Percentiles rank a stretch among this genome's conserved stretches.
These are phyloP conservation scores for Alisma plantagoaquatica DNA, from an alignment of 106 monocot genomes.

Conservation along the genomic window DNA sequence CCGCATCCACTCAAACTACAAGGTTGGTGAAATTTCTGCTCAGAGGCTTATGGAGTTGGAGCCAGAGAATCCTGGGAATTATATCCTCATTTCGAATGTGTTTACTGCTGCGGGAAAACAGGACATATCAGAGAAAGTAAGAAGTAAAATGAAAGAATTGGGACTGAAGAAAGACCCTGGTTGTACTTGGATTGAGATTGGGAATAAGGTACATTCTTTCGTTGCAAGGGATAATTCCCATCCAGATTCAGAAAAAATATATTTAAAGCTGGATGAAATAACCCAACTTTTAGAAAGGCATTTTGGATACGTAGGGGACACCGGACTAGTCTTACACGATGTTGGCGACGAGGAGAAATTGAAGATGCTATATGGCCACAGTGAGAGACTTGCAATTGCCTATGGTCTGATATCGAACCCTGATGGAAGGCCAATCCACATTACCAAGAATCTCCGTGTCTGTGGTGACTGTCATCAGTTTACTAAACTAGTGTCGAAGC, in stretches of 20 bases:
- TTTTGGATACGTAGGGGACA: slow-evolving; percentile 39
- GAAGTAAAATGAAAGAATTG: slow-evolving; percentile 33
- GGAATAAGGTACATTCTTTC: slow-evolving; percentile 54
- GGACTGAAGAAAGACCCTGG: slow-evolving; percentile 65
- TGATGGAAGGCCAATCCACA: slow-evolving; percentile 33
- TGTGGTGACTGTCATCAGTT: slow-evolving; percentile 81
- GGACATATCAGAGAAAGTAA: slow-evolving; percentile 52
- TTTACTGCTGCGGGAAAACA: slow-evolving; percentile 57
- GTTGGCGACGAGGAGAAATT: slow-evolving; percentile 44
- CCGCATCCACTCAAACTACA: slow-evolving; percentile 31
- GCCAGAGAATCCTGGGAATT: slow-evolving; percentile 70
- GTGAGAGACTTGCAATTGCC: slow-evolving; percentile 67
- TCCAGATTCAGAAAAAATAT: slow-evolving; percentile 25
- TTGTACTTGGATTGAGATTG: slow-evolving; percentile 71
- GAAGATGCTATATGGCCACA: slow-evolving; percentile 43
- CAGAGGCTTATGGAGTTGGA: slow-evolving; percentile 61
- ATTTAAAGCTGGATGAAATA: slow-evolving; percentile 56
- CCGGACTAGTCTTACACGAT: slow-evolving; percentile 40
- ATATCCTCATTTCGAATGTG: slow-evolving; percentile 65
- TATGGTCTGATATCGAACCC: slow-evolving; percentile 43
- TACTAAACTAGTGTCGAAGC: slow-evolving; percentile 47
- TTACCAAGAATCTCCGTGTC: slow-evolving; percentile 79
- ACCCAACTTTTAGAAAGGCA: slow-evolving; percentile 28
- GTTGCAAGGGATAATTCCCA: slow-evolving; percentile 50
- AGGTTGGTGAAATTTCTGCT: slow-evolving; percentile 45